Conservation (phyloP, 768 basidiomycete species). For the Jaapia argillacea region DNA sequence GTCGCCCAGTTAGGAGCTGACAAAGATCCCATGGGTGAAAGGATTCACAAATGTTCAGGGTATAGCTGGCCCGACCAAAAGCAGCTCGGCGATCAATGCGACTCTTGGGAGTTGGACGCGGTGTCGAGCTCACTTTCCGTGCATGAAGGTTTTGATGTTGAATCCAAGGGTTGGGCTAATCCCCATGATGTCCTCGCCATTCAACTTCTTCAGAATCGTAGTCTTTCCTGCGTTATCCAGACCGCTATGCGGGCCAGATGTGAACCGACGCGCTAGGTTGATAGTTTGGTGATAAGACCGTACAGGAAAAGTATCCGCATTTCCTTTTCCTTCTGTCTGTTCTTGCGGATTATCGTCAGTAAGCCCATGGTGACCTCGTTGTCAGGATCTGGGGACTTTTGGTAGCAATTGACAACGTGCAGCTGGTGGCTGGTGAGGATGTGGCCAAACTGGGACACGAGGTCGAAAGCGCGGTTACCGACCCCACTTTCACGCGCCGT, state of each 20-base stretch:
- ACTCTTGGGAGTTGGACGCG: background rate
- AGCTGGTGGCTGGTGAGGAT: too few species aligned
- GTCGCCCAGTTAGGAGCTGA: conserved; percentile 2
- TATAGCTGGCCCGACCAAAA: conserved; percentile 42
- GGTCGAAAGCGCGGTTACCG: too few species aligned
- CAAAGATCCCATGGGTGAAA: conserved; percentile 4
- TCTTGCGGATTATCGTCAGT: conserved; percentile 95
- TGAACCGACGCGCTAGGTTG: background rate
- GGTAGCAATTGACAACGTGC: too few species aligned
- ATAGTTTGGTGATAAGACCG: conserved; percentile 16
- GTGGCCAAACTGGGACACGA: too few species aligned
- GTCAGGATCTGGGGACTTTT: too few species aligned
- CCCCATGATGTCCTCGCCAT: conserved; percentile 79
- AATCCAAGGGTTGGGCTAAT: conserved; percentile 95
- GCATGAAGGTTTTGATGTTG: conserved; percentile 95
- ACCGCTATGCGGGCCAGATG: conserved; percentile 43
- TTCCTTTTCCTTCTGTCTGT: conserved; percentile 89
- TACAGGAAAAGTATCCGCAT: conserved; percentile 95
- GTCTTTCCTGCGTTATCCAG: conserved; percentile 99
- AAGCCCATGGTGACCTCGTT: too few species aligned
- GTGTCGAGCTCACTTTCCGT: conserved; percentile 60
- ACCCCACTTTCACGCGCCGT: too few species aligned
- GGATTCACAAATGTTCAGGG: conserved; percentile 67
- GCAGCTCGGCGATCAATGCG: too few species aligned
- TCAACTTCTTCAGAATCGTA: conserved; percentile 92